A percentile compares a stretch with the other conserved stretches of the same genome.
phyloP scores from a whole-genome alignment of 306 rosid genomes.

The Trifolium fragiferum region DNA sequence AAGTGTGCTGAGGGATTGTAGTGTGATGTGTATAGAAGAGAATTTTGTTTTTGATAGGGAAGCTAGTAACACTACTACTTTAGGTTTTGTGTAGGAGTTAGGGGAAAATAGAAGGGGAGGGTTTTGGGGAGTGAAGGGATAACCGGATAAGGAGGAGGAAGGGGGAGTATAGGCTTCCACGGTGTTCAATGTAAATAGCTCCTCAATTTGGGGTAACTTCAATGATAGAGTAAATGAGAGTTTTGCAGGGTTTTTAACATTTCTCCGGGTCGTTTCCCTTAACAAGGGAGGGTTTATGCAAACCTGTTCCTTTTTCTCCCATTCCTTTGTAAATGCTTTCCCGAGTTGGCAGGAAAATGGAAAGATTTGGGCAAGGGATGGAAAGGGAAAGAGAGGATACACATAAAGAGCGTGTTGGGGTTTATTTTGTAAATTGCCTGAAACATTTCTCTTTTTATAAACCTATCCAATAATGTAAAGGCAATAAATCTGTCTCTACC shows the following conservation, averaged over 20 bases:
- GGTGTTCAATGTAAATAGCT: not conserved
- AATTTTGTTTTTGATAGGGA: not conserved
- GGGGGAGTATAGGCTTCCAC: not conserved
- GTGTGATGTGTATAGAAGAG: slow-evolving; percentile 5
- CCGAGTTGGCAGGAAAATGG: not conserved
- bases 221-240: not conserved
- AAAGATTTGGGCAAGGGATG: not conserved
- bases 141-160: not conserved
- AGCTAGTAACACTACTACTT: not conserved
- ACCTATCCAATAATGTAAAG: not conserved
- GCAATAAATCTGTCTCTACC: not conserved
- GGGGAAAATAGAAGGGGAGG: not conserved
- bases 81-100: not conserved
- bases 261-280: not conserved
- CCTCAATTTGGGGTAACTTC: not conserved
- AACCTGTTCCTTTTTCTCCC: not conserved
- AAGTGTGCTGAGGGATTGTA: not conserved
- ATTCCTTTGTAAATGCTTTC: not conserved
- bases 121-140: not conserved
- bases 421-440: not conserved
- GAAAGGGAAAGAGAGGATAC: not conserved
- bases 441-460: too few species aligned
- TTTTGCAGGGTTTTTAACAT: not conserved
- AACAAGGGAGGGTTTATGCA: not conserved
- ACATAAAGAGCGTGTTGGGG: not conserved